Percentiles rank a stretch among this genome's conserved stretches.
These are phyloP conservation scores for Didymella keratinophila DNA, from an alignment of 2,329 filamentous ascomycete species.

Conservation along the genomic window DNA sequence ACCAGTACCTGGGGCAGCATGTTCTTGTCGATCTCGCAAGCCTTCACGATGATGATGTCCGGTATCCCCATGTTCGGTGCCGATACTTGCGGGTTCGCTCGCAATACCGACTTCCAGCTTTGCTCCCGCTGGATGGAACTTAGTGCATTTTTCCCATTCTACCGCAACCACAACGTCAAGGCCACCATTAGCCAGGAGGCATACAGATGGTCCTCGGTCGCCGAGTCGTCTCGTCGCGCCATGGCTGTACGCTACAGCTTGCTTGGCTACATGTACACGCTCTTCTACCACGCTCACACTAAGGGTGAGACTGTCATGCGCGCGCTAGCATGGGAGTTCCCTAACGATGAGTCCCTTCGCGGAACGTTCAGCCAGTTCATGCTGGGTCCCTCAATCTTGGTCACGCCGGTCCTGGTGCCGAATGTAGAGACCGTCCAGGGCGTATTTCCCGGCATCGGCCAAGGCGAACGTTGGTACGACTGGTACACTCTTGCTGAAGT, in stretches of 20 bases:
- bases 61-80: conserved; percentile 77
- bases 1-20: conserved; percentile 72
- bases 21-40: conserved; percentile 77
- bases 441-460: conserved; percentile 70
- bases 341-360: conserved; percentile 69
- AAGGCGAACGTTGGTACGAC: conserved; percentile 73
- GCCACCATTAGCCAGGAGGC: conserved; percentile 70
- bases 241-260: conserved; percentile 73
- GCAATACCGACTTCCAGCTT: conserved; percentile 70
- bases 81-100: conserved; percentile 68
- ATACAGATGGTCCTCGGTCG: conserved; percentile 71
- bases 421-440: conserved; percentile 67
- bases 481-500: conserved; percentile 72
- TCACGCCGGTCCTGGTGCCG: conserved; percentile 70
- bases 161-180: conserved; percentile 74
- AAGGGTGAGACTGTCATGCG: conserved; percentile 74
- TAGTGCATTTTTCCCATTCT: conserved; percentile 76
- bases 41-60: conserved; percentile 73
- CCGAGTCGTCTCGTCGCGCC: conserved; percentile 66
- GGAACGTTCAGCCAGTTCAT: conserved; percentile 72
- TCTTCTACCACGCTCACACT: conserved; percentile 69
- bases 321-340: conserved; percentile 75
- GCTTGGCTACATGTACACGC: conserved; percentile 76
- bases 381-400: conserved; percentile 68
- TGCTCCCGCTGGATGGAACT: conserved; percentile 77